Base-by-base conservation (phyloP, 495 filamentous ascomycete genomes). In the Penicillium argentinense region DNA sequence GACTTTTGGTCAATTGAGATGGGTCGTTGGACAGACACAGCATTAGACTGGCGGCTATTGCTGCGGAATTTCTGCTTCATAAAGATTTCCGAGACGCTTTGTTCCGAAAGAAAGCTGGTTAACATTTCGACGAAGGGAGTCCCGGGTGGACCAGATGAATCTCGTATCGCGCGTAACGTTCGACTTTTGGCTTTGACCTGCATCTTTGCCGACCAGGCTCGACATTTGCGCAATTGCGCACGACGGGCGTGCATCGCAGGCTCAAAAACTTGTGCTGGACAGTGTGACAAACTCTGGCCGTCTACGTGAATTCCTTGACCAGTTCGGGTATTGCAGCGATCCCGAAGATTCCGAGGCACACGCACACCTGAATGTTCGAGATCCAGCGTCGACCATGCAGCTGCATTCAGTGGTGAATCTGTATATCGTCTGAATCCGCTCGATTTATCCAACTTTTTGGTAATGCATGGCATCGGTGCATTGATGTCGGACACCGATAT, bases 151-250 rank as follows among this genome's bases (percentile, higher is more conserved):
- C 59, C 65, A 18, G 54, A 53, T 9, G 62, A 54, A 23, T 53
- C 59, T 6, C 42, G 32, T 2, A 45, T 37, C 21, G 52, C 44
- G 18, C 49, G 18, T 12, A 47, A 17, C 2, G 46, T 24, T 8
- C 23, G 27, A 9, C 45, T 45, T 2, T 40, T 41, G 16, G 60
- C 49, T 30, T 61, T 50, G 6, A 72, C 14, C 34, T 71, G 63
- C 65, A 75, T 67, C 22, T 59, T 53, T 14, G 68, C 62, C 7
- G 70, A 67, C 72, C 72, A 75, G 16, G 49, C 42, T 24, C 62
- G 58, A 37, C 67, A 63, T 34, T 48, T 72, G 3, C 53, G 48
- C 24, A 47, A 44, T 28, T 45, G 12, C n/a, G 12, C 5, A 27
- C 19, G 12, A 5, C 18, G 41, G 30, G 39, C 17, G 19, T 5